Percentiles rank a stretch among this genome's conserved stretches.
These are phyloP conservation scores for Linnemannia elongata DNA, from an alignment of 192 early-diverging fungal genomes.

Conservation along the genomic window DNA sequence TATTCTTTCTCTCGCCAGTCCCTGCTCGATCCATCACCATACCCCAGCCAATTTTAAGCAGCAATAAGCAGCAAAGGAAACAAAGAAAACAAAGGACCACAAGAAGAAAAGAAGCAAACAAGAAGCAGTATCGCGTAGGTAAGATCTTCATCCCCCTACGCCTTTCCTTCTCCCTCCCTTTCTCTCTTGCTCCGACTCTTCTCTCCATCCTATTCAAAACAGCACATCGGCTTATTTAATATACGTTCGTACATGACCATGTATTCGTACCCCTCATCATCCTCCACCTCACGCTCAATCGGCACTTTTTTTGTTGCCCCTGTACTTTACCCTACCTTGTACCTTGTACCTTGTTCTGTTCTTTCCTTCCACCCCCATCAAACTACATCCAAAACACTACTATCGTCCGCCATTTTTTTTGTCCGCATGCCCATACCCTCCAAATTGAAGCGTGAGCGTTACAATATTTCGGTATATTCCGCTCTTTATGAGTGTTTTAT, in stretches of 20 bases:
- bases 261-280: background rate
- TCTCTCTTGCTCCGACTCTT: background rate
- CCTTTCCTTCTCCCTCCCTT: background rate
- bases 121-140: background rate
- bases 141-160: background rate
- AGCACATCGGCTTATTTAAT: too few species aligned
- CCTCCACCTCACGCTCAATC: background rate
- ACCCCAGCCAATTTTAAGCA: background rate
- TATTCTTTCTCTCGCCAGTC: background rate
- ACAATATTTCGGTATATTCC: too few species aligned
- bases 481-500: background rate
- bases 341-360: background rate
- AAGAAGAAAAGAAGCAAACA: background rate
- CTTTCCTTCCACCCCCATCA: background rate
- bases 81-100: background rate
- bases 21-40: background rate
- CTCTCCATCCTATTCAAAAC: too few species aligned
- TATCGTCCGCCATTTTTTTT: too few species aligned
- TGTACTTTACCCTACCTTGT: background rate
- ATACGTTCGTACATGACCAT: background rate
- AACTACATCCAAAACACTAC: too few species aligned
- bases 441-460: too few species aligned
- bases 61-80: too few species aligned
- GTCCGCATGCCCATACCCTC: too few species aligned
- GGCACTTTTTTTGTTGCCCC: background rate